Percentiles rank a stretch among this genome's conserved stretches.
These are phyloP conservation scores for Aegilops longissima DNA, from an alignment of 176 grass and related monocot genomes.

Conservation along the genomic window DNA sequence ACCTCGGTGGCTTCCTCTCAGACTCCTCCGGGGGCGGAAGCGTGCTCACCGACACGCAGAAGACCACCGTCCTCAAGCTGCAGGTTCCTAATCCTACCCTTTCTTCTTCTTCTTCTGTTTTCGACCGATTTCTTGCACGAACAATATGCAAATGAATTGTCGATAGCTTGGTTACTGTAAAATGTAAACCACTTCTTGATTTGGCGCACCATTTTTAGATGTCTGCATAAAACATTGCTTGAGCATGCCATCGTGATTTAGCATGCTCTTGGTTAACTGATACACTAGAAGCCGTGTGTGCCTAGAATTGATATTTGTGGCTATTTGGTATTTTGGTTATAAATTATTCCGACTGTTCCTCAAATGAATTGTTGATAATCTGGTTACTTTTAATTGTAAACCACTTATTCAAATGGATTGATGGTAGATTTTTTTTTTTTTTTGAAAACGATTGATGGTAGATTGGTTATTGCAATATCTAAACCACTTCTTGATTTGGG, in stretches of 20 bases:
- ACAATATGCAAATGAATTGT: not conserved
- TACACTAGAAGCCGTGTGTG: not conserved
- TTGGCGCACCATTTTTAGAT: not conserved
- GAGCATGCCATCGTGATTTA: not conserved
- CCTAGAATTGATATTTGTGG: not conserved
- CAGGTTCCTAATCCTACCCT: conserved; percentile 37
- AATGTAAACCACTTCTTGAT: not conserved
- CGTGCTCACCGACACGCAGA: conserved; percentile 75
- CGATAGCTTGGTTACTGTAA: not conserved
- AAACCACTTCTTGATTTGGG: not conserved
- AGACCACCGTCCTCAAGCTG: conserved; percentile 90
- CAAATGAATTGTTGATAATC: not conserved
- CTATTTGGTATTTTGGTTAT: not conserved
- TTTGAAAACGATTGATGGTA: not conserved
- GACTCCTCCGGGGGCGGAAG: conserved; percentile 56
- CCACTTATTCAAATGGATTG: not conserved
- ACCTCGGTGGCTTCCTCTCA: conserved; percentile 72
- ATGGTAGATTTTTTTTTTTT: not conserved
- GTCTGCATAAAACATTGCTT: not conserved
- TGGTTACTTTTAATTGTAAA: not conserved
- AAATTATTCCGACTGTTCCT: not conserved
- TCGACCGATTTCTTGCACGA: not conserved
- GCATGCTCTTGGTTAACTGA: not conserved
- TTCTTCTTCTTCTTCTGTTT: not conserved
- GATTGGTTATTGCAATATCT: not conserved